phyloP scores from a whole-genome alignment of 2,329 filamentous ascomycete genomes.

The Thelonectria olida region DNA sequence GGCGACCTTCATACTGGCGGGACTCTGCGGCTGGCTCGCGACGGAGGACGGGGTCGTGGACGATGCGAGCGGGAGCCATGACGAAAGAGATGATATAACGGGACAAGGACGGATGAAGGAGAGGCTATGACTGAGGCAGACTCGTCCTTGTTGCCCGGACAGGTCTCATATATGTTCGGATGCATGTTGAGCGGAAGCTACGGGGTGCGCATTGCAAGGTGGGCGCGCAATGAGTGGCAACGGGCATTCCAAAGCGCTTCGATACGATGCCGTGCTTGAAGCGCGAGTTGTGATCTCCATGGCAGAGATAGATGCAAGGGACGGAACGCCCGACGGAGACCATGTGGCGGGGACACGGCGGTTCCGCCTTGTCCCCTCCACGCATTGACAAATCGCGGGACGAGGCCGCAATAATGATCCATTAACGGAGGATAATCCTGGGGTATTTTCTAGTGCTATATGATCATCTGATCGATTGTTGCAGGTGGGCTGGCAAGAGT shows the following conservation, averaged over 20 bases:
- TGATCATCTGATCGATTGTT: not conserved
- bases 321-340: constrained; percentile 12
- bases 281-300: not conserved
- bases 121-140: not conserved
- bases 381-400: not conserved
- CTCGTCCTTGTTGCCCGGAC: not conserved
- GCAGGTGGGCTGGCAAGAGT: no score
- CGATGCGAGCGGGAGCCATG: constrained; percentile 35
- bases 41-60: constrained; percentile 28
- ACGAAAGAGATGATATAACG: not conserved
- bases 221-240: constrained; percentile 2
- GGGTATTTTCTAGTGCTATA: not conserved
- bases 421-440: no score
- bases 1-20: constrained; percentile 25
- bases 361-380: constrained; percentile 6
- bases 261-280: not conserved
- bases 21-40: constrained; percentile 27
- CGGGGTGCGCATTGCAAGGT: not conserved
- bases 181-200: not conserved
- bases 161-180: constrained; percentile 1
- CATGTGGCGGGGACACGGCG: not conserved
- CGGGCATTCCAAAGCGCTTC: not conserved
- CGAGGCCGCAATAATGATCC: not conserved
- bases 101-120: not conserved
- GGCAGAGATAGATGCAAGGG: not conserved